Conservation (phyloP, 1,284 basidiomycete species). For the Ustilago esculenta region DNA sequence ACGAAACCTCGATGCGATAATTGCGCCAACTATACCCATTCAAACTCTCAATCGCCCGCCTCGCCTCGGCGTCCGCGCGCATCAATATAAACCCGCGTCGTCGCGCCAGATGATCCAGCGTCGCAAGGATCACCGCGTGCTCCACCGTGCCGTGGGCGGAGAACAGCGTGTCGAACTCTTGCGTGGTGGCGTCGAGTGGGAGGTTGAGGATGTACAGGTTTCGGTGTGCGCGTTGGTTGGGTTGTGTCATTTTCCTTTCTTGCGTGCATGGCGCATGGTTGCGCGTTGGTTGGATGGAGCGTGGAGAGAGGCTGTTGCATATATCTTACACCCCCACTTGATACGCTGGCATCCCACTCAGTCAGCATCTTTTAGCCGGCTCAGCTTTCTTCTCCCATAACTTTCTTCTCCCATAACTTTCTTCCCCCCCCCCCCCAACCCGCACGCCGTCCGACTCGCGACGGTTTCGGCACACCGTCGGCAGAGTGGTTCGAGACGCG, state of each 20-base stretch:
- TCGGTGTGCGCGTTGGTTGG: conserved; percentile 41
- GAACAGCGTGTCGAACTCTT: conserved; percentile 59
- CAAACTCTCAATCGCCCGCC: conserved; percentile 53
- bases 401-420: too few species aligned
- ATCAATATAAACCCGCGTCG: conserved; percentile 66
- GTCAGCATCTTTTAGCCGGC: too few species aligned
- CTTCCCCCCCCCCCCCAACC: too few species aligned
- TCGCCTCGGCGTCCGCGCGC: conserved; percentile 52
- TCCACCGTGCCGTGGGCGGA: conserved; percentile 52
- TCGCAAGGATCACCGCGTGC: conserved; percentile 65
- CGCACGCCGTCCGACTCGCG: too few species aligned
- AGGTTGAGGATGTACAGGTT: conserved; percentile 66
- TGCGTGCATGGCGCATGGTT: too few species aligned
- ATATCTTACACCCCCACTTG: too few species aligned
- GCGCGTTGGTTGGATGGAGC: too few species aligned
- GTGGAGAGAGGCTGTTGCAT: neutral
- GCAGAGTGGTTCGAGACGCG: too few species aligned
- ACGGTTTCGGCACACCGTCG: too few species aligned
- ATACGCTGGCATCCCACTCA: too few species aligned
- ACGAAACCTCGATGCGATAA: conserved; percentile 66
- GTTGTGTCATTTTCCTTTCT: too few species aligned
- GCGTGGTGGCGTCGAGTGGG: conserved; percentile 61
- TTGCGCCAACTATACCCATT: conserved; percentile 61
- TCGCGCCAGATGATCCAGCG: conserved; percentile 64
- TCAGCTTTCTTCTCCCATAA: too few species aligned